phyloP scores from a whole-genome alignment of 2,329 filamentous ascomycete genomes.

The Paecilomyces variotii region DNA sequence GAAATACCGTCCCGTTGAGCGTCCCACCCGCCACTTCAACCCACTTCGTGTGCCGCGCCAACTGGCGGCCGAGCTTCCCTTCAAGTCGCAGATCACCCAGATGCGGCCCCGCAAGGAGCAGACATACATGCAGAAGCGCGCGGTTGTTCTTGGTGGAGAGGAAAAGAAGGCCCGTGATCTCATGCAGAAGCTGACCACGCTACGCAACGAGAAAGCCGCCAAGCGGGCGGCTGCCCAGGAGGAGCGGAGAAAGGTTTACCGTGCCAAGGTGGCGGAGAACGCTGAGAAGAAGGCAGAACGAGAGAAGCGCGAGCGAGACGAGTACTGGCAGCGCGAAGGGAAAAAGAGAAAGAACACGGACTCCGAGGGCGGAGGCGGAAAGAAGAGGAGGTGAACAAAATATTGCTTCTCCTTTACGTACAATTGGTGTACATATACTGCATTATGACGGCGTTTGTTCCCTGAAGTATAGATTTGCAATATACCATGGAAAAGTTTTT shows the following conservation, averaged over 20 bases:
- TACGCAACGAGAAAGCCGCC: slow-evolving; percentile 82
- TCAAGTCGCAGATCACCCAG: slow-evolving; percentile 79
- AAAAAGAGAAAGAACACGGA: slow-evolving; percentile 60
- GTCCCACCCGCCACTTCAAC: slow-evolving; percentile 66
- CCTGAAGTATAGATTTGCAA: background rate
- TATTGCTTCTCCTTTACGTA: background rate
- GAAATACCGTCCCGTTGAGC: slow-evolving; percentile 62
- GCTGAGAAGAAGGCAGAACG: slow-evolving; percentile 77
- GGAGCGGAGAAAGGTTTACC: slow-evolving; percentile 70
- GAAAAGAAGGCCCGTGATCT: slow-evolving; percentile 83
- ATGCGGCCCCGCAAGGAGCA: slow-evolving; percentile 71
- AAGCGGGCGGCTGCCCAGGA: slow-evolving; percentile 82
- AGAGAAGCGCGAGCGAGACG: slow-evolving; percentile 85
- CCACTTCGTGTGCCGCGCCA: slow-evolving; percentile 43
- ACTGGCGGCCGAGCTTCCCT: slow-evolving; percentile 72
- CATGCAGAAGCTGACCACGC: slow-evolving; percentile 85
- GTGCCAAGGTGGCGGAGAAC: slow-evolving; percentile 72
- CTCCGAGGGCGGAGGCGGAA: slow-evolving; percentile 43
- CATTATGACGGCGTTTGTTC: slow-evolving; percentile 1
- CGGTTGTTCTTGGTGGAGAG: slow-evolving; percentile 75
- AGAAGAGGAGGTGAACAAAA: slow-evolving; percentile 37
- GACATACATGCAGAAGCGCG: slow-evolving; percentile 93
- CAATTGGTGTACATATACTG: slow-evolving; percentile 1
- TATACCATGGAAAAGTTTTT: background rate
- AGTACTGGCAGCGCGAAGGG: slow-evolving; percentile 88